Percentiles rank a stretch among this genome's conserved stretches.
These are phyloP conservation scores for Zygoascus tannicola DNA, from an alignment of 805 yeast species.

Conservation along the genomic window DNA sequence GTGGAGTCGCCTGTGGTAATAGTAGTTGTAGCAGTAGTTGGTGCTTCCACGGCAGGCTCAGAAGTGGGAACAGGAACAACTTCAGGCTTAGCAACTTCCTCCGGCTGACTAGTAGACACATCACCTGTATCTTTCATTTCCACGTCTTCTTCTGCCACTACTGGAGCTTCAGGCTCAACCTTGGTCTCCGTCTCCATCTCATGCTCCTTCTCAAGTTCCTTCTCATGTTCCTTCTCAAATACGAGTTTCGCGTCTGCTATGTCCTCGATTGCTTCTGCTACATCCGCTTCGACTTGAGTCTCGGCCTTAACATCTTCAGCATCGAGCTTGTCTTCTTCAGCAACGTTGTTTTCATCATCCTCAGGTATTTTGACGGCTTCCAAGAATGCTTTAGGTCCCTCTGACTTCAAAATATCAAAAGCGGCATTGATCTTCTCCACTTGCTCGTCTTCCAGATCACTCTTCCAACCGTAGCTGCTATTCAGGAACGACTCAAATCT, in stretches of 20 bases:
- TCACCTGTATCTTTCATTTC: slow-evolving; percentile 9
- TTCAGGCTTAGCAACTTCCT: slow-evolving; percentile 1
- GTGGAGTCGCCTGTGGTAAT: no score
- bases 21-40: no score
- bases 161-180: slow-evolving; percentile 1
- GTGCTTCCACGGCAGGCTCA: background rate
- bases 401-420: slow-evolving; percentile 17
- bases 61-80: slow-evolving; percentile 1
- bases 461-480: slow-evolving; percentile 51
- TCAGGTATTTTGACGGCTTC: slow-evolving; percentile 6
- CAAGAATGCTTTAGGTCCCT: slow-evolving; percentile 19
- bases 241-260: no score
- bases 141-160: slow-evolving; percentile 2
- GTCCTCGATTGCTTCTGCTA: background rate
- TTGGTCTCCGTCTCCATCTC: background rate
- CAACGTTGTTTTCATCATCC: slow-evolving; percentile 1
- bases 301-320: slow-evolving; percentile 7
- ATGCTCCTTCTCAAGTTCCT: slow-evolving; percentile 1
- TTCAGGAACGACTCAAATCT: slow-evolving; percentile 35
- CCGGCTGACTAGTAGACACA: background rate
- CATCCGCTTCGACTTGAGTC: background rate
- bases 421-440: slow-evolving; percentile 22
- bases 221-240: no score
- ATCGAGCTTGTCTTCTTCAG: slow-evolving; percentile 7
- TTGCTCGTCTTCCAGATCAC: slow-evolving; percentile 36